Evolutionary conservation across 2,329 filamentous ascomycete genomes (phyloP), one percentile per base, ranked within the genome.

Genomic region (Aplosporella prunicola): DNA sequence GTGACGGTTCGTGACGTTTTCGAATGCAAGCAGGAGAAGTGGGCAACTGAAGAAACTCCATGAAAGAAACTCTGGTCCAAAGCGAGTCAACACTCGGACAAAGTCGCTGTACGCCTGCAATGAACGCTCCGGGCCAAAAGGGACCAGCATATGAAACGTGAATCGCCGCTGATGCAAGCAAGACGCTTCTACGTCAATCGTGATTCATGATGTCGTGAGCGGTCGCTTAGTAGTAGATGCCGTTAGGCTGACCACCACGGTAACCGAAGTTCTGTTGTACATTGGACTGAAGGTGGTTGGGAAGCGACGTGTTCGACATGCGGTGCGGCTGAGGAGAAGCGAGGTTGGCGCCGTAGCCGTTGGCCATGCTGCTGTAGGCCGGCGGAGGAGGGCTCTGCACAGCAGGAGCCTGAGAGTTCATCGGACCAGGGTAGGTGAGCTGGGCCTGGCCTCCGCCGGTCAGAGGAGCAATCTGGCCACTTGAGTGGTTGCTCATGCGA

Each of bases 191-290:
- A n/a, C n/a, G n/a, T n/a, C n/a, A n/a, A n/a, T n/a, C n/a, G n/a
- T n/a, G n/a, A n/a, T n/a, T n/a, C n/a, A n/a, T n/a, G n/a, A n/a
- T n/a, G n/a, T n/a, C n/a, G n/a, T n/a, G n/a, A n/a, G n/a, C n/a
- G n/a, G n/a, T n/a, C n/a, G n/a, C n/a, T 47, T 47, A 72, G 41
- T 71, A 50, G 43, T 69, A 66, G 7, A 52, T 67, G 1, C 67
- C 66, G 26, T 57, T 17, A 56, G 57, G 9, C 61, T 68, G 29
- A 43, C 43, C 14, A 61, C 45, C 32, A 33, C 53, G 50, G n/a
- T n/a, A n/a, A n/a, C n/a, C n/a, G 27, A 29, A 30, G 14, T 20
- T 17, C 62, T 52, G 39, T 54, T 57, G 33, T 46, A 57, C 51
- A 53, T 51, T 51, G 43, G 57, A 56, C 43, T 58, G 54, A 29